Evolutionary conservation across 2,329 filamentous ascomycete species (phyloP), one percentile per base, ranked within the genome.

Genomic region (Apiospora saccharicola): DNA sequence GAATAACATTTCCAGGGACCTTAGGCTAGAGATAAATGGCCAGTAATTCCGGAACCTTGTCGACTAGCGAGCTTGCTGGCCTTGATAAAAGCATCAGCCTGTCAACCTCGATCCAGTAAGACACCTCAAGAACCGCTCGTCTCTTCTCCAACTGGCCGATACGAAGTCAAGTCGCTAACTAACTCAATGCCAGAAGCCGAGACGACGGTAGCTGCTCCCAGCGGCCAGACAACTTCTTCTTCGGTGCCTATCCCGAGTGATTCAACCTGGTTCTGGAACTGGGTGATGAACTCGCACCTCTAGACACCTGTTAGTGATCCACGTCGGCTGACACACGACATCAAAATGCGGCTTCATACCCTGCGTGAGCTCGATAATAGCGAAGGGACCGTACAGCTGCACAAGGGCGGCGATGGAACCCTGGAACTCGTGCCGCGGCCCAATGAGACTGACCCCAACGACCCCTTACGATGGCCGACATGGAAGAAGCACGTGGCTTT

Each of bases 331-430:
- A 47, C 4, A 30, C 3, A 4, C 67, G 41, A 46, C 6, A 22
- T n/a, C n/a, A 53, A n/a, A 41, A 70, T 70, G 68, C 68, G 34
- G 24, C 68, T 71, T 12, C 61, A 71, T 30, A 71, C 70, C 7
- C 70, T 71, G 14, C 70, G 51, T n/a, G 70, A 71, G 44, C 70
- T 71, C 26, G 70, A 71, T 26, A 68, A 22, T 8, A 71, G 70
- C 61, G 70, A 68, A 44, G 70, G 70, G 8, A 94, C 90, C 24
- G 90, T 92, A 30, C 76, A 75, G 64, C 77, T 81, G 16, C 78
- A 75, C 49, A 74, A 74, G 41, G 64, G 57, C 34, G 24, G 67
- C 34, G 53, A 70, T 14, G 46, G 61, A 6, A 37, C 53, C 1
- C 71, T 84, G 43, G 79, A 86, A n/a, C 78, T 86, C 10, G 80